These are phyloP conservation scores for Ustilago hordei DNA, from an alignment of 1,284 basidiomycete genomes.

Conservation along the genomic window DNA sequence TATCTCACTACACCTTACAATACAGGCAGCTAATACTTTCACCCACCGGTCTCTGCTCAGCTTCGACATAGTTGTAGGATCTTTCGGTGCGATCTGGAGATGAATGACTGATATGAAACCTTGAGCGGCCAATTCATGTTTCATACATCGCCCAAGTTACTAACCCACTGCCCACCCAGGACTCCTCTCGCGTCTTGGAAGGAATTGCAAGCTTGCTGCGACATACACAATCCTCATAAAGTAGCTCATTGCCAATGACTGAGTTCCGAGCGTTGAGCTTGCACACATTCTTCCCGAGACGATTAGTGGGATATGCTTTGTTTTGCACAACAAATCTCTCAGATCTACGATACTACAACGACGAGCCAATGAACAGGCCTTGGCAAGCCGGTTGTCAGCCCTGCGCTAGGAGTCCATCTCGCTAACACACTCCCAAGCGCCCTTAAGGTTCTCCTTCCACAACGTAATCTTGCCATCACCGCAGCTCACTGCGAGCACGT, in stretches of 20 bases:
- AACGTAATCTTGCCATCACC: conserved; percentile 97
- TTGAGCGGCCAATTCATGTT: not conserved
- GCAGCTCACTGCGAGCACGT: conserved; percentile 94
- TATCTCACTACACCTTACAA: not conserved
- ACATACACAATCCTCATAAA: not conserved
- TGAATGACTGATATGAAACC: not conserved
- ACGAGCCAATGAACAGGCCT: not conserved
- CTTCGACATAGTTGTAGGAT: not conserved
- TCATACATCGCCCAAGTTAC: not conserved
- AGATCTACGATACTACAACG: conserved; percentile 8
- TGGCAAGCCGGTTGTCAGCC: not conserved
- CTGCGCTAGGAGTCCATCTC: conserved; percentile 51
- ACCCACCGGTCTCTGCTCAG: not conserved
- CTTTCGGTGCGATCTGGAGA: not conserved
- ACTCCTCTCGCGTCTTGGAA: not conserved
- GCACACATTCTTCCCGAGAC: not conserved
- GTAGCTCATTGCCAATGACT: not conserved
- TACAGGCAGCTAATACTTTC: not conserved
- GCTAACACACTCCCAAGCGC: conserved; percentile 90
- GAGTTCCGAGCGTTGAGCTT: not conserved
- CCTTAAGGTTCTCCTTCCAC: conserved; percentile 97
- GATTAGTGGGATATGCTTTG: not conserved
- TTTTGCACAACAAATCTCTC: conserved; percentile 6
- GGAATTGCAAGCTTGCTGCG: not conserved
- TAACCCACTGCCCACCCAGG: not conserved